Percentiles rank a stretch among this genome's conserved stretches.
These are phyloP conservation scores for Lunularia cruciata DNA, from an alignment of 225 moss, liverwort and hornwort species.

Conservation along the genomic window DNA sequence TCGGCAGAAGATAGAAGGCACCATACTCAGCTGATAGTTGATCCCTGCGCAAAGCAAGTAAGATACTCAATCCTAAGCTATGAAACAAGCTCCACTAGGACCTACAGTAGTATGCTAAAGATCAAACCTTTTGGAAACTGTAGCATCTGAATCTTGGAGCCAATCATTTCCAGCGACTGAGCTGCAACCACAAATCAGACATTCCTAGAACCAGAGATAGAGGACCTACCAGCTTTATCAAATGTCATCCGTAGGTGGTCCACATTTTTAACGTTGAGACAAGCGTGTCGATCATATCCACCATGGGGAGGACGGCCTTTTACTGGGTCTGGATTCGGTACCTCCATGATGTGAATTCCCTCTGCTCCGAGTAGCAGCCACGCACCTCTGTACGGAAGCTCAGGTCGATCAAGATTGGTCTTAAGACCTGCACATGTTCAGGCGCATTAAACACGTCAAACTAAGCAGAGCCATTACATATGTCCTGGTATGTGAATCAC, in stretches of 20 bases:
- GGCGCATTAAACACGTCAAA: not conserved
- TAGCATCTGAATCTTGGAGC: not conserved
- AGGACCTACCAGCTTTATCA: constrained; percentile 29
- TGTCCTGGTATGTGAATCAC: not conserved
- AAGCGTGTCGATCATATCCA: constrained; percentile 43
- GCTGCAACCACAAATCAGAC: constrained; percentile 1
- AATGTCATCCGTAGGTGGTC: constrained; percentile 32
- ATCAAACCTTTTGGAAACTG: too few relatives aligned
- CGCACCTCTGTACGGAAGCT: constrained; percentile 38
- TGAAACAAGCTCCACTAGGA: not conserved
- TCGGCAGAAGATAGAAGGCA: constrained; percentile 39
- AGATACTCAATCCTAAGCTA: not conserved
- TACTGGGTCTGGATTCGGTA: constrained; percentile 37
- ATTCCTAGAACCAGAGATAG: not conserved
- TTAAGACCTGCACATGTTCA: constrained; percentile 24
- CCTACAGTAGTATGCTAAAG: not conserved
- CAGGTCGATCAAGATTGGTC: constrained; percentile 31
- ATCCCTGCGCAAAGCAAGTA: constrained; percentile 27
- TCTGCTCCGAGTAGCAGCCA: constrained; percentile 34
- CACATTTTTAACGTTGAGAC: constrained; percentile 39
- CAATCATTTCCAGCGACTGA: not conserved
- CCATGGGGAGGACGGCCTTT: constrained; percentile 34
- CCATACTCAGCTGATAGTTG: constrained; percentile 29
- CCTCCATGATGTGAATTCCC: constrained; percentile 43
- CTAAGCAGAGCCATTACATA: not conserved